Conservation (phyloP, 2,329 filamentous ascomycete genomes). For the Xenoacremonium recifei region DNA sequence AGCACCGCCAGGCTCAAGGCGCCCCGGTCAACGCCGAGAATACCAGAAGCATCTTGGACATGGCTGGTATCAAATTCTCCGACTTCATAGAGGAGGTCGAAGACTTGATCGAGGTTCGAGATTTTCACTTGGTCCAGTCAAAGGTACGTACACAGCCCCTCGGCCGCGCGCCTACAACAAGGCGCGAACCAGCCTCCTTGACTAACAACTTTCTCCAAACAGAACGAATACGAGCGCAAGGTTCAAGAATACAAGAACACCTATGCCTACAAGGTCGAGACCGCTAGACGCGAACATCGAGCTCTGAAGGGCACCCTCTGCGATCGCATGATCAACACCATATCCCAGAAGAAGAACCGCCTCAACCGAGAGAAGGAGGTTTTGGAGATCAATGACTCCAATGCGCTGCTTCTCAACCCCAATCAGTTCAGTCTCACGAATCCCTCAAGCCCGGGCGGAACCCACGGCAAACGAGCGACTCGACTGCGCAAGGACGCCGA, state of each 20-base stretch:
- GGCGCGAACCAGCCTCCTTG: not conserved
- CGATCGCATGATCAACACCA: slow-evolving; percentile 65
- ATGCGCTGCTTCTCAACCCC: slow-evolving; percentile 63
- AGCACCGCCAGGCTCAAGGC: slow-evolving; percentile 48
- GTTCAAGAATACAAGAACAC: slow-evolving; percentile 58
- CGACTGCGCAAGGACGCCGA: slow-evolving; percentile 60
- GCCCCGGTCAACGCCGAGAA: slow-evolving; percentile 37
- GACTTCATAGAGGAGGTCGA: slow-evolving; percentile 86
- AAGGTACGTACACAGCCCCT: too few relatives aligned
- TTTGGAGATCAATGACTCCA: slow-evolving; percentile 65
- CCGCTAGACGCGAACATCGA: slow-evolving; percentile 60
- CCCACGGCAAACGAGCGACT: slow-evolving; percentile 62
- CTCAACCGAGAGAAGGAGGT: slow-evolving; percentile 66
- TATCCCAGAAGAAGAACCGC: slow-evolving; percentile 63
- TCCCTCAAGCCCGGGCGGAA: slow-evolving; percentile 61
- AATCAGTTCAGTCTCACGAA: slow-evolving; percentile 67
- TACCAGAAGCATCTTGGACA: slow-evolving; percentile 60
- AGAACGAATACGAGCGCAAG: slow-evolving; percentile 65
- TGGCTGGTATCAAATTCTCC: slow-evolving; percentile 81
- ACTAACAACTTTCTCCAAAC: slow-evolving; percentile 9
- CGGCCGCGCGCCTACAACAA: too few relatives aligned
- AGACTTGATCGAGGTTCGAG: slow-evolving; percentile 81
- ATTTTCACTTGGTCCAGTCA: slow-evolving; percentile 77
- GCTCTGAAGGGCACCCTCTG: slow-evolving; percentile 60
- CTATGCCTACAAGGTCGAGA: slow-evolving; percentile 60